Evolutionary conservation across 106 monocot genomes (phyloP).

Genomic region (Dactylorhiza incarnata): DNA sequence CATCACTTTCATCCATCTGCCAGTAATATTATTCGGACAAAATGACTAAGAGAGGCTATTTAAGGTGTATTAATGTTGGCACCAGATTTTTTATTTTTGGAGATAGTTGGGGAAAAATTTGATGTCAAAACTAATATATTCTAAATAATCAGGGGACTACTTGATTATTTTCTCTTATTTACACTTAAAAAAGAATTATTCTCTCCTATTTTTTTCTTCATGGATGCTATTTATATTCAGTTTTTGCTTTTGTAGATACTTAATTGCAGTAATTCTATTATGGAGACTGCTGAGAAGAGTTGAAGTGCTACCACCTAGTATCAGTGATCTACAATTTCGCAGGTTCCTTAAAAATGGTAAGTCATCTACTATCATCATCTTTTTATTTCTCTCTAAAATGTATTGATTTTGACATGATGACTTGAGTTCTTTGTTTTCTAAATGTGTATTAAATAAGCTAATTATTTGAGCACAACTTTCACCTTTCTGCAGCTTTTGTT

Average conservation of each 20-base stretch:
- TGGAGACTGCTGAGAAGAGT: constrained; percentile 44
- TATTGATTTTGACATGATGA: not conserved
- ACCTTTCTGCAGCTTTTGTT: not conserved
- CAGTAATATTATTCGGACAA: not conserved
- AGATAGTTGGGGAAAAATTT: too few relatives aligned
- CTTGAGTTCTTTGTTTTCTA: not conserved
- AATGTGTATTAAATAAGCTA: not conserved
- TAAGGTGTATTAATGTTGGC: too few relatives aligned
- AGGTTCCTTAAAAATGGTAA: constrained; percentile 69
- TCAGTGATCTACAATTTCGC: constrained; percentile 54
- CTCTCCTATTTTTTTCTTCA: not conserved
- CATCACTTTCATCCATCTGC: not conserved
- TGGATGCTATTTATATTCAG: constrained; percentile 2
- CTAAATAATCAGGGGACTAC: too few relatives aligned
- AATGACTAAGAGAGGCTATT: too few relatives aligned
- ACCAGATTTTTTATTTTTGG: too few relatives aligned
- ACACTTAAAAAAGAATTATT: not conserved
- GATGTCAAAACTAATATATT: too few relatives aligned
- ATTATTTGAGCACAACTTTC: not conserved
- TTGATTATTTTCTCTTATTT: too few relatives aligned
- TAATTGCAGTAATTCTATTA: constrained; percentile 53
- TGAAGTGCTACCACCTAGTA: constrained; percentile 51
- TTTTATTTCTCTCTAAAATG: too few relatives aligned
- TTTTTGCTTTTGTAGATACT: constrained; percentile 31
- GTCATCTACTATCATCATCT: not conserved